Evolutionary conservation across 1,284 basidiomycete genomes (phyloP).

Genomic region (Pulchroboletus neoregius): DNA sequence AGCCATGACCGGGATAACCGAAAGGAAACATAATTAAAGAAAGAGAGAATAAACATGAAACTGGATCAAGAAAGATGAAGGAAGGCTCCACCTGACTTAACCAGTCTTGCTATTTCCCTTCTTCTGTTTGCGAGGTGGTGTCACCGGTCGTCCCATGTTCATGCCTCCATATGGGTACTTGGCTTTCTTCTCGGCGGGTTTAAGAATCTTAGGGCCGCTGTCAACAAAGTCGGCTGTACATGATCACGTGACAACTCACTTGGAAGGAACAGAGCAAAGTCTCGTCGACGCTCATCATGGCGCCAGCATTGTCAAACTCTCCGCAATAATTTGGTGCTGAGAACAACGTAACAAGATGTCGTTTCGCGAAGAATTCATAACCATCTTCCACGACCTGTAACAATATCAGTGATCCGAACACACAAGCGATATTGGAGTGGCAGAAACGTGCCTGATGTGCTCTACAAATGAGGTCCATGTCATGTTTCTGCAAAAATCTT

Average conservation of each 20-base stretch:
- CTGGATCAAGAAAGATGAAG: conserved; percentile 27
- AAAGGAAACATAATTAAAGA: conserved; percentile 27
- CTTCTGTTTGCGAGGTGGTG: conserved; percentile 82
- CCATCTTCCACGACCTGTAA: conserved; percentile 94
- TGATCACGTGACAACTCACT: conserved; percentile 47
- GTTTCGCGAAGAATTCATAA: conserved; percentile 98
- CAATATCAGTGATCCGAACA: conserved; percentile 1
- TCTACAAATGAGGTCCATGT: conserved; percentile 99
- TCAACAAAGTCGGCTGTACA: conserved; percentile 1
- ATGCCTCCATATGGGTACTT: conserved; percentile 85
- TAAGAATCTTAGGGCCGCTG: conserved; percentile 70
- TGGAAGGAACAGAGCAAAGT: conserved; percentile 98
- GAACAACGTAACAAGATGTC: conserved; percentile 95
- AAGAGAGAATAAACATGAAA: conserved; percentile 29
- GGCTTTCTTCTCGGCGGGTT: conserved; percentile 98
- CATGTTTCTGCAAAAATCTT: conserved; percentile 97
- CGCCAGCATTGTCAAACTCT: conserved; percentile 98
- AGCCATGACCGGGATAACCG: conserved; percentile 26
- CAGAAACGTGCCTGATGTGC: conserved; percentile 79
- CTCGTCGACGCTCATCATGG: conserved; percentile 99
- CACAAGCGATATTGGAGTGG: conserved; percentile 4
- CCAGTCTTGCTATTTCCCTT: conserved; percentile 71
- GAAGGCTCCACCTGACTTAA: conserved; percentile 36
- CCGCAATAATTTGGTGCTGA: conserved; percentile 98
- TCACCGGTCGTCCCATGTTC: conserved; percentile 75